Conservation (phyloP, 495 filamentous ascomycete species). For the Neurospora sublineolata region DNA sequence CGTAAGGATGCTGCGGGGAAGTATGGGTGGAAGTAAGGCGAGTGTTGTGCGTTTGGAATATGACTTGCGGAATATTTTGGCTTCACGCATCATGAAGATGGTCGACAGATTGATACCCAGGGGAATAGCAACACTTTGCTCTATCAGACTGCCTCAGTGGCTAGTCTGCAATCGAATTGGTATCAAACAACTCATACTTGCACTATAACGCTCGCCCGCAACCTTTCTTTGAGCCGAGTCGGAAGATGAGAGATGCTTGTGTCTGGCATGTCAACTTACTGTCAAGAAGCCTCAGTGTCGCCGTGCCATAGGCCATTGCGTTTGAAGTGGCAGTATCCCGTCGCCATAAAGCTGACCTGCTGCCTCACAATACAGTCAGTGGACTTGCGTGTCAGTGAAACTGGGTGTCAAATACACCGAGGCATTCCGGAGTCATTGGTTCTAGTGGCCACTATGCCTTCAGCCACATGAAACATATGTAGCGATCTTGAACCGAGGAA, state of each 20-base stretch:
- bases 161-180: background rate
- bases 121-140: background rate
- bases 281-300: background rate
- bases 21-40: slow-evolving; percentile 57
- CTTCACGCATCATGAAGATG: background rate
- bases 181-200: no score
- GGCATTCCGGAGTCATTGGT: no score
- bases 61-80: no score
- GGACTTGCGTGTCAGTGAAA: no score
- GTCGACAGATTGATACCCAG: background rate
- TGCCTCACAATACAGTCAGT: no score
- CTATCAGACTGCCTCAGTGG: background rate
- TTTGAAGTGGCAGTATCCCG: background rate
- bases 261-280: background rate
- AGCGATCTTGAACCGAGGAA: background rate
- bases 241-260: background rate
- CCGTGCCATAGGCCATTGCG: background rate
- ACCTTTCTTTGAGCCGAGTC: background rate
- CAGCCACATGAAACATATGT: background rate
- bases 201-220: background rate
- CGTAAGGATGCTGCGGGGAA: slow-evolving; percentile 65
- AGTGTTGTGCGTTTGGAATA: background rate
- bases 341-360: background rate
- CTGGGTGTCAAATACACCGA: background rate
- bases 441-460: no score